phyloP scores from a whole-genome alignment of 2,329 filamentous ascomycete genomes.

The Trichophyton simii region DNA sequence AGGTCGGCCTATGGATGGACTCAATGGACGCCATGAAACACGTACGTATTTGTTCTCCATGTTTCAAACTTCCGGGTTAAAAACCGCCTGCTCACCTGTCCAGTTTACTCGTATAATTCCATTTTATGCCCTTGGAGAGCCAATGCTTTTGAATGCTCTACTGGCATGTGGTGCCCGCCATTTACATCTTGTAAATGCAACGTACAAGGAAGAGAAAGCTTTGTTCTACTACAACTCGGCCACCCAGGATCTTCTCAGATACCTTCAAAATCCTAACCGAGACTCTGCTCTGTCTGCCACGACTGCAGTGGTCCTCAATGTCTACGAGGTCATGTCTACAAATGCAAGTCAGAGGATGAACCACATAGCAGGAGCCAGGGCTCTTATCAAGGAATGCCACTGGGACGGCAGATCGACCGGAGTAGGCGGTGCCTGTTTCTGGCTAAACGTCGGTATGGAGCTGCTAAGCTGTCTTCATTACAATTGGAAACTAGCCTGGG shows the following conservation, averaged over 20 bases:
- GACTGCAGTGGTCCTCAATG: slow-evolving; percentile 75
- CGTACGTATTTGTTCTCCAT: slow-evolving; percentile 29
- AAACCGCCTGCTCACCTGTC: slow-evolving; percentile 2
- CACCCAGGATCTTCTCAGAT: slow-evolving; percentile 62
- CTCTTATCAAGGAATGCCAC: slow-evolving; percentile 75
- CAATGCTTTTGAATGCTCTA: slow-evolving; percentile 80
- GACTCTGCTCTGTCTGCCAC: slow-evolving; percentile 76
- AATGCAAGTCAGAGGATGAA: slow-evolving; percentile 69
- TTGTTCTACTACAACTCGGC: slow-evolving; percentile 75
- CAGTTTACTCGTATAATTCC: slow-evolving; percentile 72
- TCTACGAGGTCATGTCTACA: slow-evolving; percentile 88
- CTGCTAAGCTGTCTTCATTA: slow-evolving; percentile 77
- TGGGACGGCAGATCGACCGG: slow-evolving; percentile 73
- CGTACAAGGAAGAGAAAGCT: slow-evolving; percentile 64
- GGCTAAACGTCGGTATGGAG: slow-evolving; percentile 85
- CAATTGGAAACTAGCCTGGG: slow-evolving; percentile 77
- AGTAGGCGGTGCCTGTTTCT: slow-evolving; percentile 80
- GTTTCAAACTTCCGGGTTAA: neutral
- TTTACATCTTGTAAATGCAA: slow-evolving; percentile 56
- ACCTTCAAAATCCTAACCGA: slow-evolving; percentile 70
- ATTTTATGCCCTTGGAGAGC: slow-evolving; percentile 65
- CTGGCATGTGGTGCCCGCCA: slow-evolving; percentile 80
- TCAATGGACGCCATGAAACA: slow-evolving; percentile 74
- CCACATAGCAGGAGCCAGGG: slow-evolving; percentile 73
- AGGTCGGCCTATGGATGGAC: slow-evolving; percentile 91